These are phyloP conservation scores for Isatis lusitanica DNA, from an alignment of 441 rosid genomes.

Conservation along the genomic window DNA sequence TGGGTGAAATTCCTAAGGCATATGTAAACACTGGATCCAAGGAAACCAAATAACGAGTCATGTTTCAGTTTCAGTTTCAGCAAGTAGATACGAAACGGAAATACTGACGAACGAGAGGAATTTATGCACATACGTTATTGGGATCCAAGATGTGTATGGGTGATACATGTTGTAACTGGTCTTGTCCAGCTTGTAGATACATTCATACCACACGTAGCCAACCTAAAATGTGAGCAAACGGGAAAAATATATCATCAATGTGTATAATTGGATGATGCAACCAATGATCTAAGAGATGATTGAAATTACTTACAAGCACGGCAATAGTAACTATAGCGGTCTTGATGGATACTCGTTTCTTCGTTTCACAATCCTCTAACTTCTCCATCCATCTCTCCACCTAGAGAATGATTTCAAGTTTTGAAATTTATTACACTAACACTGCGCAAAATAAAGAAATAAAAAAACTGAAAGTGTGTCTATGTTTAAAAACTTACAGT, in stretches of 20 bases:
- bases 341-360: slow-evolving; percentile 69
- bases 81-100: background rate
- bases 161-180: slow-evolving; percentile 89
- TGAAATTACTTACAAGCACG: slow-evolving; percentile 53
- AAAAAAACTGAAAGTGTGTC: background rate
- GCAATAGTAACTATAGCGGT: slow-evolving; percentile 54
- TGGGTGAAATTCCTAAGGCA: slow-evolving; percentile 90
- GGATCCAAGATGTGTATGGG: slow-evolving; percentile 99
- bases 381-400: slow-evolving; percentile 98
- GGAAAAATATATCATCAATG: slow-evolving; percentile 9
- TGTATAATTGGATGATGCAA: background rate
- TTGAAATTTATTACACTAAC: background rate
- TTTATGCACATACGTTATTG: slow-evolving; percentile 70
- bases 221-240: slow-evolving; percentile 50
- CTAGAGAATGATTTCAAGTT: slow-evolving; percentile 42
- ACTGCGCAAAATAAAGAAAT: background rate
- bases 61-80: slow-evolving; percentile 17
- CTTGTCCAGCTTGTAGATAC: slow-evolving; percentile 87
- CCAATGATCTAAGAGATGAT: slow-evolving; percentile 9
- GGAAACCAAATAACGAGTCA: slow-evolving; percentile 34
- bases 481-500: slow-evolving; percentile 50
- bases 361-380: slow-evolving; percentile 85
- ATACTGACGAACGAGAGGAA: slow-evolving; percentile 14
- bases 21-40: slow-evolving; percentile 74
- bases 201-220: slow-evolving; percentile 92